Evolutionary conservation across 768 basidiomycete genomes (phyloP).

Genomic region (Chalciporus pseudorubinellus): DNA sequence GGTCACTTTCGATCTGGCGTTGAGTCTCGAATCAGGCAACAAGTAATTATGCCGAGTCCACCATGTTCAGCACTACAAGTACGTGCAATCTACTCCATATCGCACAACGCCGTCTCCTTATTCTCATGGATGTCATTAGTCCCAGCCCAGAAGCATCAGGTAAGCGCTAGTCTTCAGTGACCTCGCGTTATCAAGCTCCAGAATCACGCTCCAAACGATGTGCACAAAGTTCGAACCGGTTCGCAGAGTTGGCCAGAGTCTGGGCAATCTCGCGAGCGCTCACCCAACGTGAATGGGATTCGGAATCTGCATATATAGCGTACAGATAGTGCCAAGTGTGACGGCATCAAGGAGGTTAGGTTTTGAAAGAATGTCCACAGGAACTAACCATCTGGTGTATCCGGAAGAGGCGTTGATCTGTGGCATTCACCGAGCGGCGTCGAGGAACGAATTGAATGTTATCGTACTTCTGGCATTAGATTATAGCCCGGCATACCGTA

Average conservation of each 20-base stretch:
- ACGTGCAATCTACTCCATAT: not conserved
- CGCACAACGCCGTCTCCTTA: not conserved
- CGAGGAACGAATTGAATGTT: not conserved
- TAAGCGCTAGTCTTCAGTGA: not conserved
- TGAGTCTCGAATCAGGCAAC: conserved; percentile 24
- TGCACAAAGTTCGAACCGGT: conserved; percentile 11
- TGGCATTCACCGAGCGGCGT: not conserved
- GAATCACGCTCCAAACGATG: conserved; percentile 3
- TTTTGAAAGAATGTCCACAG: conserved; percentile 19
- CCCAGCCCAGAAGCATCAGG: not conserved
- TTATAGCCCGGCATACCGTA: too few relatives aligned
- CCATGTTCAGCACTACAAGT: too few relatives aligned
- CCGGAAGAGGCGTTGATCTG: too few relatives aligned
- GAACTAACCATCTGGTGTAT: conserved; percentile 9
- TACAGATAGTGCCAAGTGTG: not conserved
- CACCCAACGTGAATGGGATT: not conserved
- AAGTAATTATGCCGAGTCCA: too few relatives aligned
- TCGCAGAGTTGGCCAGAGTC: conserved; percentile 1
- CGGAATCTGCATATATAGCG: not conserved
- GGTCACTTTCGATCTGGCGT: conserved; percentile 23
- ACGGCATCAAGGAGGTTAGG: conserved; percentile 16
- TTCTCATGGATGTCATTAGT: not conserved
- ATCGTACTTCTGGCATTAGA: not conserved
- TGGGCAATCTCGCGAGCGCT: not conserved
- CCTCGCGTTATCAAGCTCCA: conserved; percentile 1